These are phyloP conservation scores for Neocallimastix lanati DNA, from an alignment of 192 early-diverging fungal species.

Conservation along the genomic window DNA sequence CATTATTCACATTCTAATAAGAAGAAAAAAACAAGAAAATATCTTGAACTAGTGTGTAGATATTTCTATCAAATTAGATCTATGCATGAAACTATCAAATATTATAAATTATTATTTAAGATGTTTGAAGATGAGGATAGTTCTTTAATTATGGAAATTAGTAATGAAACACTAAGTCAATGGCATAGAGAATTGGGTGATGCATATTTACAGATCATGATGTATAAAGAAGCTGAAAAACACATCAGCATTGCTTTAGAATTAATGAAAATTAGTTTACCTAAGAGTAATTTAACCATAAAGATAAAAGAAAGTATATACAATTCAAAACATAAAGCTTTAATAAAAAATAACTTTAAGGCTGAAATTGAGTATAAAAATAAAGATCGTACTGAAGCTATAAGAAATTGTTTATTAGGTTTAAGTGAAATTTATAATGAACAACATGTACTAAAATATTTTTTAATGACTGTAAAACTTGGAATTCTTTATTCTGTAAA, in stretches of 20 bases:
- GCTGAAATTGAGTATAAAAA: not conserved
- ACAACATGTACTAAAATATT: not conserved
- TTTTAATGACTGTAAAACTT: not conserved
- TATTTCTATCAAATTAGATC: constrained; percentile 16
- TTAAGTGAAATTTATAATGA: not conserved
- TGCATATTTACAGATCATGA: constrained; percentile 10
- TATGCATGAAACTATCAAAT: constrained; percentile 20
- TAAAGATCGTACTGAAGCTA: not conserved
- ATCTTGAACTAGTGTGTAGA: constrained; percentile 16
- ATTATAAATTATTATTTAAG: constrained; percentile 18
- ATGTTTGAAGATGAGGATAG: constrained; percentile 1
- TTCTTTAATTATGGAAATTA: not conserved
- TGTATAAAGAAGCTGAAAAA: not conserved
- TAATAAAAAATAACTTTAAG: not conserved
- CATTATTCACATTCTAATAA: constrained; percentile 22
- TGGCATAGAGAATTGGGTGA: constrained; percentile 32
- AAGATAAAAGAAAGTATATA: not conserved
- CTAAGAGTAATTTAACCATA: not conserved
- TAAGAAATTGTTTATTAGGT: not conserved
- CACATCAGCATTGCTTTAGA: not conserved
- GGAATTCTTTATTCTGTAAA: not conserved
- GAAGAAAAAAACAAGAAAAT: constrained; percentile 9
- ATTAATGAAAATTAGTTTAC: not conserved
- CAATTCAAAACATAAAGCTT: not conserved
- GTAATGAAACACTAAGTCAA: constrained; percentile 4